Evolutionary conservation across 2,329 filamentous ascomycete species (phyloP).

Genomic region (Claviceps sp.): DNA sequence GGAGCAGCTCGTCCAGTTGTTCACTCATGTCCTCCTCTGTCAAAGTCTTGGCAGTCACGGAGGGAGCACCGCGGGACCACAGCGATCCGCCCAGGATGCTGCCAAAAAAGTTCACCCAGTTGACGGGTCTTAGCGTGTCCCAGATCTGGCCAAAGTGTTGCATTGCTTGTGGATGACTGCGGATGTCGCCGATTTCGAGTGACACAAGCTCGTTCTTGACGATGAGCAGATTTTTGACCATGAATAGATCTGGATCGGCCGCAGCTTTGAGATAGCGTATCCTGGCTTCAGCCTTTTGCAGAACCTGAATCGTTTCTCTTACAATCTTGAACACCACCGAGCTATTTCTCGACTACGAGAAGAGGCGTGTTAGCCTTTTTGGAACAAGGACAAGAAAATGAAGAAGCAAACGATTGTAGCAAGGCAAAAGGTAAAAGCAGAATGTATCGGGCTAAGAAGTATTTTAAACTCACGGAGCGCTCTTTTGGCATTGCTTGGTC

Average conservation of each 20-base stretch:
- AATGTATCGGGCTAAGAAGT: too few species aligned
- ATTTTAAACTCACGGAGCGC: constrained; percentile 35
- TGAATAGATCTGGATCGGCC: constrained; percentile 74
- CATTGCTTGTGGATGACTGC: constrained; percentile 34
- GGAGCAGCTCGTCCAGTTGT: constrained; percentile 48
- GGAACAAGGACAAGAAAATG: background rate
- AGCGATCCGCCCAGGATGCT: constrained; percentile 43
- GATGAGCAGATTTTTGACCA: constrained; percentile 87
- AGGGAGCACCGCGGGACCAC: constrained; percentile 27
- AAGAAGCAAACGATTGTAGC: too few species aligned
- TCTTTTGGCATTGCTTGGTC: constrained; percentile 53
- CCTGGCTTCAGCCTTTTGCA: constrained; percentile 61
- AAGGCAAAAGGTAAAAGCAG: too few species aligned
- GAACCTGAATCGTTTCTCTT: constrained; percentile 73
- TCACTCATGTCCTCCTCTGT: constrained; percentile 48
- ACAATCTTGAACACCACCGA: constrained; percentile 58
- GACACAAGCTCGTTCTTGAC: constrained; percentile 93
- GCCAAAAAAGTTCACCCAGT: constrained; percentile 45
- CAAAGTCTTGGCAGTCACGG: constrained; percentile 25
- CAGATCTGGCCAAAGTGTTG: constrained; percentile 53
- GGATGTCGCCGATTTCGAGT: constrained; percentile 72
- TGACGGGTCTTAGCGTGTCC: constrained; percentile 46
- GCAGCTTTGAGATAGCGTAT: constrained; percentile 49
- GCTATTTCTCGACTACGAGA: constrained; percentile 29
- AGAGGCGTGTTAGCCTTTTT: background rate